Evolutionary conservation across 805 yeast species (phyloP).

Genomic region (Myxozyma monticola): DNA sequence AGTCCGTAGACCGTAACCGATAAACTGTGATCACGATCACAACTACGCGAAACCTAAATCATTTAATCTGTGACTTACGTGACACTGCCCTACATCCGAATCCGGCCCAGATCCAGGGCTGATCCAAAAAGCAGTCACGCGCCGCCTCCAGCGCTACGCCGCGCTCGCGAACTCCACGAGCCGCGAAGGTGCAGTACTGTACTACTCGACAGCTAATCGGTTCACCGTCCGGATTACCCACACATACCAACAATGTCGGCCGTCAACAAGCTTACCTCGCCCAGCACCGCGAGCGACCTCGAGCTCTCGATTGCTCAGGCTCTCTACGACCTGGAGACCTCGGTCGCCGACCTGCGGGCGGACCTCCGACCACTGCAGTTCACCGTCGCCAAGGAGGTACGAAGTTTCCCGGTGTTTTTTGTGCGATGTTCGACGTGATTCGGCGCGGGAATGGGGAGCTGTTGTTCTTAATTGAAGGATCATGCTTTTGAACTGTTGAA

Average conservation of each 20-base stretch:
- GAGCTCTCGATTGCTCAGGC: slow-evolving; percentile 99
- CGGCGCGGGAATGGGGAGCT: no score
- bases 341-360: slow-evolving; percentile 94
- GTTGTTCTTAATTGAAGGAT: no score
- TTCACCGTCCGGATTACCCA: neutral
- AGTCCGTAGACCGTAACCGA: no score
- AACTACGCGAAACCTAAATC: no score
- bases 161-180: slow-evolving; percentile 1
- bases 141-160: neutral
- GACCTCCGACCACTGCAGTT: slow-evolving; percentile 98
- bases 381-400: slow-evolving; percentile 92
- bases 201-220: neutral
- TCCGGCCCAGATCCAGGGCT: slow-evolving; percentile 2
- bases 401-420: no score
- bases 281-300: slow-evolving; percentile 91
- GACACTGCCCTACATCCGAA: no score
- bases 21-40: no score
- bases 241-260: slow-evolving; percentile 71
- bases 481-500: no score
- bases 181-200: slow-evolving; percentile 1
- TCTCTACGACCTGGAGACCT: slow-evolving; percentile 88
- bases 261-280: slow-evolving; percentile 80
- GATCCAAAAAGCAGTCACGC: slow-evolving; percentile 7
- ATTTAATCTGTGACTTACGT: no score
- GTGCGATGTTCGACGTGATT: no score